Evolutionary conservation across 176 grass and related monocot species (phyloP).

Genomic region (Triticum turgidum): DNA sequence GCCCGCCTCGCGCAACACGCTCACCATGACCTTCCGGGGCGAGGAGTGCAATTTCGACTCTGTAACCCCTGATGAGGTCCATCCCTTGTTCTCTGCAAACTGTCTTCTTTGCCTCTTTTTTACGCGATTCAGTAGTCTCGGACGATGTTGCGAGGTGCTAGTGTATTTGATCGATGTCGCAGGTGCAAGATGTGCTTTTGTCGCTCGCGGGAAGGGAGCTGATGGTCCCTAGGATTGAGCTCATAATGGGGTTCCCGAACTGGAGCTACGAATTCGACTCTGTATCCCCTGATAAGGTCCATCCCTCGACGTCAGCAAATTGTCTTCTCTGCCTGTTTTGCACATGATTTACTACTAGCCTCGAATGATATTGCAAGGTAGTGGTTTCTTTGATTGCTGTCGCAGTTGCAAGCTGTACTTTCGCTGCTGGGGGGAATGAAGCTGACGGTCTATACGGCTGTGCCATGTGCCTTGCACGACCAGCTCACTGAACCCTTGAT

Average conservation of each 20-base stretch:
- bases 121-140: not conserved
- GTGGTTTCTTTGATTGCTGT: not conserved
- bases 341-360: not conserved
- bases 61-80: conserved; percentile 92
- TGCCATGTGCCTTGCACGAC: conserved; percentile 27
- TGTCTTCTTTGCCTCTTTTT: not conserved
- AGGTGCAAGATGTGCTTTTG: conserved; percentile 95
- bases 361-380: not conserved
- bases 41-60: conserved; percentile 60
- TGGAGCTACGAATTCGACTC: conserved; percentile 64
- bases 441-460: not conserved
- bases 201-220: conserved; percentile 87
- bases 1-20: conserved; percentile 55
- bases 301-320: not conserved
- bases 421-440: conserved; percentile 82
- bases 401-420: conserved; percentile 92
- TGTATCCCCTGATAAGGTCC: conserved; percentile 94
- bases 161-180: not conserved
- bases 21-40: conserved; percentile 90
- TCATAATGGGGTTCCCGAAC: not conserved
- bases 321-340: not conserved
- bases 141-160: not conserved
- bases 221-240: not conserved
- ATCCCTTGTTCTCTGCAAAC: not conserved
- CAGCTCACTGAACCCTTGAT: conserved; percentile 76